Conservation (phyloP, 495 filamentous ascomycete genomes). For the Penicillium canescens region DNA sequence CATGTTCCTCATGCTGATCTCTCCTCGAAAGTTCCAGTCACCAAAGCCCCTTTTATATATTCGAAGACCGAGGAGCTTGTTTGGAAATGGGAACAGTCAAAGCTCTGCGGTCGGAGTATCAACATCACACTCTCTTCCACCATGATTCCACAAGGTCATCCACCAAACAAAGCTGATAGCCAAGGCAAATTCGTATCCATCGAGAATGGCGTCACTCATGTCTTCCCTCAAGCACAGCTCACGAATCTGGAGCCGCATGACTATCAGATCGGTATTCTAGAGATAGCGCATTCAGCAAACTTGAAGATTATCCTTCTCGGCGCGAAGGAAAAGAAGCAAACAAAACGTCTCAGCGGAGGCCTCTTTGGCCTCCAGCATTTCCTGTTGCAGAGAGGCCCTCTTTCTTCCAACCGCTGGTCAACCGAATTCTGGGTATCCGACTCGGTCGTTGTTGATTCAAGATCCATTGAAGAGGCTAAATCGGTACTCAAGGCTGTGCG, state of each 20-base stretch:
- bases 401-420: conserved; percentile 1
- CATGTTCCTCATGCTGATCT: neutral
- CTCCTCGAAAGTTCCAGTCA: neutral
- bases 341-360: neutral
- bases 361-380: conserved; percentile 2
- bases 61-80: conserved; percentile 15
- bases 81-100: conserved; percentile 11
- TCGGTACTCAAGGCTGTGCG: neutral
- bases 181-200: neutral
- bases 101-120: no score
- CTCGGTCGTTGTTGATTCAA: conserved; percentile 6
- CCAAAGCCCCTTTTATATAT: conserved; percentile 8
- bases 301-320: conserved; percentile 8
- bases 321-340: neutral
- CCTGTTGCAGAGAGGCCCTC: neutral
- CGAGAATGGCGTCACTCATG: neutral
- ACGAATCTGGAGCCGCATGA: neutral
- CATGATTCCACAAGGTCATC: no score
- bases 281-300: neutral
- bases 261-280: conserved; percentile 3
- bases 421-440: conserved; percentile 7
- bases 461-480: conserved; percentile 2
- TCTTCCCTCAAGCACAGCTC: conserved; percentile 1
- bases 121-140: no score
- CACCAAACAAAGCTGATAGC: no score